These are phyloP conservation scores for Penicillium fuscoglaucum DNA, from an alignment of 2,329 filamentous ascomycete species.

Conservation along the genomic window DNA sequence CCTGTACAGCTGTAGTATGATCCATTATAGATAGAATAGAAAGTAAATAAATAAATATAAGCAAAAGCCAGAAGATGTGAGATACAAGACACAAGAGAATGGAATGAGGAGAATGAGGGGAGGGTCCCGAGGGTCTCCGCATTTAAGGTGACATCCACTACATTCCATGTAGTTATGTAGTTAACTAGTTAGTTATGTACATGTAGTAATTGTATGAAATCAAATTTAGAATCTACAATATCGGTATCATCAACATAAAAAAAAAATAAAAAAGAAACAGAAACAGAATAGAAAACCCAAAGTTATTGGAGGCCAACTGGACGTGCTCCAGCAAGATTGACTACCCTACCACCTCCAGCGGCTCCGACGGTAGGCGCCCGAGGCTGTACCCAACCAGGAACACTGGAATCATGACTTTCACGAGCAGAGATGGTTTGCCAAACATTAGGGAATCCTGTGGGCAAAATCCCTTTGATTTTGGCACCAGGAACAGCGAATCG, in stretches of 20 bases:
- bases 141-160: not conserved
- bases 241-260: constrained; percentile 7
- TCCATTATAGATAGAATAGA: constrained; percentile 13
- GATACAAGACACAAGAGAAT: not conserved
- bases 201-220: not conserved
- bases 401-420: constrained; percentile 60
- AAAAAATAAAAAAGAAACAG: not conserved
- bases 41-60: not conserved
- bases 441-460: constrained; percentile 66
- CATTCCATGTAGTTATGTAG: too few relatives aligned
- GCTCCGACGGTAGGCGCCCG: constrained; percentile 16
- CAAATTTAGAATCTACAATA: constrained; percentile 2
- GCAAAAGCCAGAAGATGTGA: not conserved
- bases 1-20: constrained; percentile 18
- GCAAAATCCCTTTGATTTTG: constrained; percentile 40
- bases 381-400: constrained; percentile 72
- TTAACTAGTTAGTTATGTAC: not conserved
- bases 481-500: constrained; percentile 82
- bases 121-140: not conserved
- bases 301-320: constrained; percentile 46
- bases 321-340: constrained; percentile 58
- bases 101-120: not conserved
- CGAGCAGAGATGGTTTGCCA: constrained; percentile 67
- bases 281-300: not conserved
- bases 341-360: constrained; percentile 52